Percentiles rank a stretch among this genome's conserved stretches.
Conservation (phyloP, 2,329 filamentous ascomycete species). For the Aspergillus sclerotialis region DNA sequence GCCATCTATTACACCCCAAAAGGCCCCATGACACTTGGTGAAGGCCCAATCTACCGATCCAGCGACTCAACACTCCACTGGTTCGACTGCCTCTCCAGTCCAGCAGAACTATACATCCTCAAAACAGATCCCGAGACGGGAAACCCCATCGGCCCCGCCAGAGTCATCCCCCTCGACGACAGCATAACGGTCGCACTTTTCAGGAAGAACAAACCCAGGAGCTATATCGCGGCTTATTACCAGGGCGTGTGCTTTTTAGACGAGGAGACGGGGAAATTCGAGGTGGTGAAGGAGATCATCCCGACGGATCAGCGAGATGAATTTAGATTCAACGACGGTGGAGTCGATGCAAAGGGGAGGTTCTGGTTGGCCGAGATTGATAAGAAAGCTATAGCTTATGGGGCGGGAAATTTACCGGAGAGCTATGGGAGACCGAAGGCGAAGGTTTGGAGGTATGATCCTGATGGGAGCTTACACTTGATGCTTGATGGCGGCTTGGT, state of each 20-base stretch:
- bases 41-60: constrained; percentile 25
- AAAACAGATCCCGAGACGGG: constrained; percentile 24
- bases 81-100: constrained; percentile 24
- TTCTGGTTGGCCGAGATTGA: constrained; percentile 34
- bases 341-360: constrained; percentile 25
- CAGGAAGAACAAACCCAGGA: constrained; percentile 24
- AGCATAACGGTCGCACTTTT: constrained; percentile 31
- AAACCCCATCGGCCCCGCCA: constrained; percentile 17
- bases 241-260: constrained; percentile 32
- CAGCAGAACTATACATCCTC: constrained; percentile 28
- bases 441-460: constrained; percentile 17
- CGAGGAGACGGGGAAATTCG: constrained; percentile 28
- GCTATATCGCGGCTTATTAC: constrained; percentile 35
- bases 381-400: constrained; percentile 25
- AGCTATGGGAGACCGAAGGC: constrained; percentile 9
- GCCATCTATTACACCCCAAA: too few species aligned
- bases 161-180: constrained; percentile 23
- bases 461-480: constrained; percentile 19
- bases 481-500: constrained; percentile 27
- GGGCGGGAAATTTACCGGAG: constrained; percentile 18
- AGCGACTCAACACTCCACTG: constrained; percentile 26
- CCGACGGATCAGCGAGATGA: constrained; percentile 19
- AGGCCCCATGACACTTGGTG: constrained; percentile 22
- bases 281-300: constrained; percentile 32
- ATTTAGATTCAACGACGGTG: constrained; percentile 31